Evolutionary conservation across 148 eudicot species (phyloP), one percentile per base, ranked within the genome.

Genomic region (Polygonum maritimum): DNA sequence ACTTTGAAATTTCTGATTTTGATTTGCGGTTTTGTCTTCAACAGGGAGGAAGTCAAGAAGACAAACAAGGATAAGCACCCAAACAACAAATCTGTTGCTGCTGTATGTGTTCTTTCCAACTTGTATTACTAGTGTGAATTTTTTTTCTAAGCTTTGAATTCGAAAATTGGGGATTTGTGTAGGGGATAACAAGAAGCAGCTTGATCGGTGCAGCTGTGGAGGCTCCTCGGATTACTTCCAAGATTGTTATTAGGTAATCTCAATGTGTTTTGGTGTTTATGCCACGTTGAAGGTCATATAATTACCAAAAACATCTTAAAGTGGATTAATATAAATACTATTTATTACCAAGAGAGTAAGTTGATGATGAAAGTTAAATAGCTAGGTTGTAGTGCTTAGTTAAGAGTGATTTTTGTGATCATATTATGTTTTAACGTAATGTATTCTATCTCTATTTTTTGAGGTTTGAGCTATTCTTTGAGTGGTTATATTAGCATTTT

Each of bases 131-230:
- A 21, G 11, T 57, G 31, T 8, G 33, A 22, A 57, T 7, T 1
- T 57, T 19, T 57, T 57, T 33, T 33, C 67, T 22, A 26, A 62
- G 39, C 69, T 26, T 62, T 18, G 69, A 62, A 31, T 33, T 62
- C 69, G 69, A 12, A 13, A 62, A 67, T 36, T 67, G 71, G 69
- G 44, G 5, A 19, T 45, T 41, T 11, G 47, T 44, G 69, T 65
- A 95, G 98, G 97, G 98, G 98, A 19, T 95, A n/a, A 95, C 98
- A 5, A 96, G 98, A 44, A 95, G 98, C 85, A 95, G 98, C 86
- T 89, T 95, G 86, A 95, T 95, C 76, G 98, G 98, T 83, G 98
- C 98, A 16, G 92, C 98, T 0, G 85, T 95, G 31, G 92, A 95
- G 88, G 98, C 98, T 81, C 98, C 98, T 10, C 89, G 98, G 13